Evolutionary conservation across 257 asterid species (phyloP).

Genomic region (Hygrophila difformis): DNA sequence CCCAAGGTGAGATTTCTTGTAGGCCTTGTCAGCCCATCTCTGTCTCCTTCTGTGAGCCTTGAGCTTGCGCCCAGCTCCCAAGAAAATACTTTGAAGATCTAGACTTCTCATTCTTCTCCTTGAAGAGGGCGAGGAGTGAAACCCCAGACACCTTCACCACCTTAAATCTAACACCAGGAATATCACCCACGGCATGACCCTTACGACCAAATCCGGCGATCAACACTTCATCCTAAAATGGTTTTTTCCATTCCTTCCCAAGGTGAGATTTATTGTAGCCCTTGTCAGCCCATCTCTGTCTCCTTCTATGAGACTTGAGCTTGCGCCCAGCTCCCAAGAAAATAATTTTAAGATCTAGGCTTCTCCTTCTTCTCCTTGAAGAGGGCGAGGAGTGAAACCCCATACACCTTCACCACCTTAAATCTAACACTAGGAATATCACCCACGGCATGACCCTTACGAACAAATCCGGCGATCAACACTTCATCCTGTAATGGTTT

Average conservation of each 20-base stretch:
- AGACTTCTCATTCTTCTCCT: conserved; percentile 24
- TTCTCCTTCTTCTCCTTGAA: conserved; percentile 25
- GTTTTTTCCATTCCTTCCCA: too few relatives aligned
- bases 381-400: conserved; percentile 21
- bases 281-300: too few relatives aligned
- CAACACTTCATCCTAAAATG: conserved; percentile 7
- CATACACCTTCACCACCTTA: conserved; percentile 24
- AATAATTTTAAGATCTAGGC: conserved; percentile 17
- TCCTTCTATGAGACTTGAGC: too few relatives aligned
- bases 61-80: too few relatives aligned
- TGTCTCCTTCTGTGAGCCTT: too few relatives aligned
- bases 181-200: conserved; percentile 1
- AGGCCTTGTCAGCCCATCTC: too few relatives aligned
- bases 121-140: conserved; percentile 21
- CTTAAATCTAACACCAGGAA: conserved; percentile 15
- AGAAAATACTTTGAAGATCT: conserved; percentile 14
- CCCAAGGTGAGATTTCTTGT: too few relatives aligned
- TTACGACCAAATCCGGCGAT: neutral
- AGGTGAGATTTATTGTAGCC: too few relatives aligned
- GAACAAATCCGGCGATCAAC: neutral
- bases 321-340: too few relatives aligned
- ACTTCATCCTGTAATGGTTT: too few relatives aligned
- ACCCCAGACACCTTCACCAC: conserved; percentile 24
- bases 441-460: neutral
- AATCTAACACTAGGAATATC: conserved; percentile 11